Conservation (phyloP, 805 yeast species). For the Starmerella tilneyi region DNA sequence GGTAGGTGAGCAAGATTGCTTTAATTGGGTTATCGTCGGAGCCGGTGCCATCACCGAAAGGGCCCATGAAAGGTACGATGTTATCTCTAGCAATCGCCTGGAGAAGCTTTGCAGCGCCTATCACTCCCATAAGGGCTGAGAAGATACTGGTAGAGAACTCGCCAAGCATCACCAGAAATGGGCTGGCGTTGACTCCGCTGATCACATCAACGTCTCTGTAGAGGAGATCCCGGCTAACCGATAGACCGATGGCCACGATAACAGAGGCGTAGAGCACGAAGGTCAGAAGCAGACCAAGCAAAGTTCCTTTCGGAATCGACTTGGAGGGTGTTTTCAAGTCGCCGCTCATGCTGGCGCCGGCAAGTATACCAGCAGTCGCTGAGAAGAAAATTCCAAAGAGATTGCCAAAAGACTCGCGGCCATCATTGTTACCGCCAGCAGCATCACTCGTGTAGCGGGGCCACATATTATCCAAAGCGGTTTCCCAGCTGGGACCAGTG, state of each 20-base stretch:
- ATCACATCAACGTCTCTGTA: conserved; percentile 73
- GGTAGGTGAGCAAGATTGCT: conserved; percentile 68
- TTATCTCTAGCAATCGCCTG: conserved; percentile 86
- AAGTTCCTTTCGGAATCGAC: conserved; percentile 88
- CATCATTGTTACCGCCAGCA: conserved; percentile 64
- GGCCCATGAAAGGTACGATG: conserved; percentile 66
- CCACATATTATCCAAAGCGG: conserved; percentile 52
- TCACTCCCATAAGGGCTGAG: conserved; percentile 88
- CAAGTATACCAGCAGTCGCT: conserved; percentile 96
- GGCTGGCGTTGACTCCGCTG: conserved; percentile 66
- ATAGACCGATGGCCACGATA: conserved; percentile 64
- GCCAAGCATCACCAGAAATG: conserved; percentile 66
- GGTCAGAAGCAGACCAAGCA: conserved; percentile 70
- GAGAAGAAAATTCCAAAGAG: conserved; percentile 94
- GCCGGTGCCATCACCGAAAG: conserved; percentile 45
- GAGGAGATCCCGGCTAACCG: conserved; percentile 71
- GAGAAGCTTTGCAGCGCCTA: conserved; percentile 85
- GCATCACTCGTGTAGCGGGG: conserved; percentile 85
- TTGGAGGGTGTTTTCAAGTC: conserved; percentile 76
- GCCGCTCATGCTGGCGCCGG: conserved; percentile 98
- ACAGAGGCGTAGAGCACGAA: conserved; percentile 70
- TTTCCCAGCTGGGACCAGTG: conserved; percentile 64
- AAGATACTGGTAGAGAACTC: conserved; percentile 85
- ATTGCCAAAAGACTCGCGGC: conserved; percentile 67
- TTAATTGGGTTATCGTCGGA: conserved; percentile 47